Evolutionary conservation across 2,329 filamentous ascomycete genomes (phyloP), one percentile per base, ranked within the genome.

Genomic region (Metarhizium anisopliae): DNA sequence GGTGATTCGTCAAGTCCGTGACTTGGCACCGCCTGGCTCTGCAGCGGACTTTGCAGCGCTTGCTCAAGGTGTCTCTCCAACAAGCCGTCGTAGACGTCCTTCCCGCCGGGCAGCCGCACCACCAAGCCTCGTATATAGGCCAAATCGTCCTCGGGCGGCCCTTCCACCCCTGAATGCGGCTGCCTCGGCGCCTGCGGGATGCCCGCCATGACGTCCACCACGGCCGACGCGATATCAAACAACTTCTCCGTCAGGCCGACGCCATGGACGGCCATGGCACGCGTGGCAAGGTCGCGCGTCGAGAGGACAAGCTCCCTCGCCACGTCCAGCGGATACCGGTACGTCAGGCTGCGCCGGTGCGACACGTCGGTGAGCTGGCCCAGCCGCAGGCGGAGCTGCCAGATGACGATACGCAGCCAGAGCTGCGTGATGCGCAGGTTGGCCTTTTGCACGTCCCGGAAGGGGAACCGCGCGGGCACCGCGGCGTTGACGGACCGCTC

Each of bases 171-270:
- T 3, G 20, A 3, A 3, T 25, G 20, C 20, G 20, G 20, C 20
- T 1, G 20, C 20, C 20, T 25, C 64, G 62, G n/a, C 8, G 60
- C 59, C 4, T 68, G 62, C 0, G 74, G 74, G 0, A 77, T 68
- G 0, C 72, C 67, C 0, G 74, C 73, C 1, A 77, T 60, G 2
- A 77, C 74, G 50, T 77, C 74, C 1, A 75, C 69, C 1, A 75
- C 71, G 0, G 73, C 70, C 0, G 71, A 76, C 0, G 73, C 73
- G 30, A 77, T 68, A 40, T 77, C 74, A 45, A 74, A 77, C 0
- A 77, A 59, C 58, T 77, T 77, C 55, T 77, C 74, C 0, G 74
- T 77, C n/a, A 77, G 59, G 0, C 74, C 74, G 10, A 73, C 72
- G 0, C 74, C 74, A 11, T 77, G 74, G 0, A 77, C 68, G 20